Conservation (phyloP, 495 filamentous ascomycete genomes). For the Aspergillus sclerotioniger region DNA sequence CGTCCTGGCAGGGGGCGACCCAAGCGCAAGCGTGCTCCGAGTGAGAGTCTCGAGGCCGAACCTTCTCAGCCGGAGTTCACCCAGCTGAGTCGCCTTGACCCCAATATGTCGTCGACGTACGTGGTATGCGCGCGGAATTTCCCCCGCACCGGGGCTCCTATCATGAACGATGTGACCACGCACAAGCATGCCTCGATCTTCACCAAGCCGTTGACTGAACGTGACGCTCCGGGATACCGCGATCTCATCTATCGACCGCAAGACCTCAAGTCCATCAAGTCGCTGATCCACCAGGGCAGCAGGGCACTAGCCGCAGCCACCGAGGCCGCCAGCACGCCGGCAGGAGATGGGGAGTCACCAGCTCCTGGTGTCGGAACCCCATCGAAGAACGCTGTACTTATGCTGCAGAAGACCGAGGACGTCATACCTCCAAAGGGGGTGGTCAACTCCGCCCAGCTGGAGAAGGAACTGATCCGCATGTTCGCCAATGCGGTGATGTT, state of each 20-base stretch:
- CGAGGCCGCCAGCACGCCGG: conserved; percentile 46
- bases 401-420: conserved; percentile 67
- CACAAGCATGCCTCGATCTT: conserved; percentile 92
- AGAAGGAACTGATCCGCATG: conserved; percentile 95
- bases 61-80: conserved; percentile 28
- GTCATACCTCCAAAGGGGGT: conserved; percentile 85
- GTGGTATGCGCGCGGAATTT: conserved; percentile 76
- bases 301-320: conserved; percentile 67
- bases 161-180: conserved; percentile 79
- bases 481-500: conserved; percentile 98
- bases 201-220: conserved; percentile 75
- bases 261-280: conserved; percentile 82
- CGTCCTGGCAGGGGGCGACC: conserved; percentile 29
- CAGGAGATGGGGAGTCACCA: conserved; percentile 45
- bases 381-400: conserved; percentile 40
- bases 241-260: conserved; percentile 84
- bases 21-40: conserved; percentile 41
- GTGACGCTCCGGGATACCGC: conserved; percentile 82
- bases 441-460: conserved; percentile 90
- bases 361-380: conserved; percentile 33
- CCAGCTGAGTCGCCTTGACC: conserved; percentile 34
- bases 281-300: conserved; percentile 73
- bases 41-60: conserved; percentile 37
- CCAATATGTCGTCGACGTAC: conserved; percentile 53
- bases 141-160: conserved; percentile 68